phyloP scores from a whole-genome alignment of 208 protist species.

The Herpetomonas samuelpessoai region DNA sequence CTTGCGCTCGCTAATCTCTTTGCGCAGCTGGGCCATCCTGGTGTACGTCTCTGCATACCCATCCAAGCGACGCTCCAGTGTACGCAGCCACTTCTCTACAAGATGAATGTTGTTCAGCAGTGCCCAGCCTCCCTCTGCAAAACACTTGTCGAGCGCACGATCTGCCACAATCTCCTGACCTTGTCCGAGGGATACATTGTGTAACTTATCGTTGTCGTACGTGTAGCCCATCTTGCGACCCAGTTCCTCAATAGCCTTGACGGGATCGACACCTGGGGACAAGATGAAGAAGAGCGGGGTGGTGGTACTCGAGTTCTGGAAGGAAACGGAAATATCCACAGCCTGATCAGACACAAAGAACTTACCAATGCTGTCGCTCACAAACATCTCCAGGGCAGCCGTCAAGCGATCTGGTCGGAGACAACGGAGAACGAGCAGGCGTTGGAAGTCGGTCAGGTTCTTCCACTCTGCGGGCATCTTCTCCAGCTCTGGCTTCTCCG shows the following conservation, averaged over 20 bases:
- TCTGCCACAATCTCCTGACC: slow-evolving; percentile 98
- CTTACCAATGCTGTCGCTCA: slow-evolving; percentile 90
- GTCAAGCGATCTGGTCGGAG: slow-evolving; percentile 97
- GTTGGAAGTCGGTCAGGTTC: slow-evolving; percentile 95
- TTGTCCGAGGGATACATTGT: slow-evolving; percentile 98
- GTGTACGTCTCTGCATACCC: slow-evolving; percentile 90
- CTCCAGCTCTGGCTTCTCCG: slow-evolving; percentile 90
- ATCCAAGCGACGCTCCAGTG: slow-evolving; percentile 97
- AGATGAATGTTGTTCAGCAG: slow-evolving; percentile 99
- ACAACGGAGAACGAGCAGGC: slow-evolving; percentile 95
- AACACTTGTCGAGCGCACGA: slow-evolving; percentile 92
- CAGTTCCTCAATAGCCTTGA: slow-evolving; percentile 94
- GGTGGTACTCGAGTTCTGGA: slow-evolving; percentile 91
- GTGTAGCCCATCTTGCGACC: slow-evolving; percentile 95
- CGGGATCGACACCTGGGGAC: slow-evolving; percentile 98
- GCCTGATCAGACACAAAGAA: slow-evolving; percentile 96
- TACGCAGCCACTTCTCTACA: slow-evolving; percentile 95
- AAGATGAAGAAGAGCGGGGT: slow-evolving; percentile 99
- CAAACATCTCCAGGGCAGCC: slow-evolving; percentile 92
- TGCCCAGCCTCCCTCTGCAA: slow-evolving; percentile 94
- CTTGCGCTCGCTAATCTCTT: slow-evolving; percentile 83
- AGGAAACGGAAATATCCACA: slow-evolving; percentile 94
- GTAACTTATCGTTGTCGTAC: slow-evolving; percentile 94
- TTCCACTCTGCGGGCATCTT: slow-evolving; percentile 94
- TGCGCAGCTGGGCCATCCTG: slow-evolving; percentile 84